Evolutionary conservation across 225 moss, liverwort and hornwort species (phyloP), one percentile per base, ranked within the genome.

Genomic region (Pseudisothecium myosuroides): DNA sequence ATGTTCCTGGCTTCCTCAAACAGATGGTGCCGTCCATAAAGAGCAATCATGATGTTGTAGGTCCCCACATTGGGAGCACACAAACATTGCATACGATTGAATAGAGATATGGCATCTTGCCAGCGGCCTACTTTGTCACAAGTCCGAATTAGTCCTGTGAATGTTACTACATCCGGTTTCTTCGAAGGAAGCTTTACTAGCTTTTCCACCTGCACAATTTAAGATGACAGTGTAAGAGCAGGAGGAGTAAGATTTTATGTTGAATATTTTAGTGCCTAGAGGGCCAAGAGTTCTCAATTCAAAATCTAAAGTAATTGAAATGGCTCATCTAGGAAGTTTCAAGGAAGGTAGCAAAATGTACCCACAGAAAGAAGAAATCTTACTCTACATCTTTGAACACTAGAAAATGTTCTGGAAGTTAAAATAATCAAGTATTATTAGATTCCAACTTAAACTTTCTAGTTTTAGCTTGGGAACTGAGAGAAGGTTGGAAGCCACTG

Each of bases 1-100:
- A 97, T 89, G 52, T 65, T 85, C 87, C 93, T 94, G 60, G 97
- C 98, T 88, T 96, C 95, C 87, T 90, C 91, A 59, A 96, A 96
- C 82, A 96, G 89, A 36, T 89, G 91, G n/a, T 92, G 93, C 52
- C 93, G 89, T n/a, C 96, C 97, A 84, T 97, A 99, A 37, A 99
- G 87, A 83, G 97, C 89, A 86, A 99, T 96, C 95, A 99, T 97
- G 88, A 96, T 87, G 87, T 99, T 97, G 92, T 90, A 99, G 45
- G 98, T 97, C 45, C 96, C 96, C 72, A 96, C 91, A 85, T 99
- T 97, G 64, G 96, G 96, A 62, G 96, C 93, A 90, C 97, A 97
- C 39, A 94, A 85, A 61, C 87, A 87, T 90, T 93, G 94, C 99
- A 99, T 99, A 37, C 90, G 95, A 17, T 95, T 88, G 88, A 96